These are phyloP conservation scores for Trichomonascaceae sp. DNA, from an alignment of 1,139 yeast species.

Conservation along the genomic window DNA sequence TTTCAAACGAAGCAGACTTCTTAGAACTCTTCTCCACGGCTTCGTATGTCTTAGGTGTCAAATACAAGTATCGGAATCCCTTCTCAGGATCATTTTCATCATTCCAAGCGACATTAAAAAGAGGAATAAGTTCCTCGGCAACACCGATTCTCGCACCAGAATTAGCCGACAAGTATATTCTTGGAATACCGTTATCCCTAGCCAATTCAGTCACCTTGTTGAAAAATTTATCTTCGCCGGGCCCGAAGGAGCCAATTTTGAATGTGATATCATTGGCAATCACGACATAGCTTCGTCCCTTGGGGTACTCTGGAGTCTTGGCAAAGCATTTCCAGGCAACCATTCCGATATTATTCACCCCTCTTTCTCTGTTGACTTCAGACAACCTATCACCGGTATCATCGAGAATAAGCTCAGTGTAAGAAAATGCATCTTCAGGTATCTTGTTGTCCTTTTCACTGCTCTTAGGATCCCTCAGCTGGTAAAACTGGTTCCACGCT, in stretches of 20 bases:
- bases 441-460: constrained; percentile 36
- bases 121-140: constrained; percentile 90
- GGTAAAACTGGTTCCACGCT: constrained; percentile 65
- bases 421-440: constrained; percentile 73
- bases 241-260: constrained; percentile 98
- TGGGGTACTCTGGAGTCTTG: constrained; percentile 95
- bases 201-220: constrained; percentile 90
- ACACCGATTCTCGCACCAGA: constrained; percentile 98
- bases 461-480: constrained; percentile 17
- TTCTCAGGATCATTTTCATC: constrained; percentile 65
- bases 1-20: constrained; percentile 63
- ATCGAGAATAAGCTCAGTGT: constrained; percentile 78
- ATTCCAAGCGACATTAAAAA: constrained; percentile 90
- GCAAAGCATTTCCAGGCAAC: constrained; percentile 90
- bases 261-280: constrained; percentile 96
- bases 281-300: constrained; percentile 86
- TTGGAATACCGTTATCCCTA: constrained; percentile 83
- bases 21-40: constrained; percentile 51
- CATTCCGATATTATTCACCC: constrained; percentile 94
- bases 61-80: constrained; percentile 86
- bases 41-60: constrained; percentile 62
- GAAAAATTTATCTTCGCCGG: constrained; percentile 90
- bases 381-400: constrained; percentile 63
- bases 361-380: constrained; percentile 91
- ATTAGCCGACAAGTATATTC: constrained; percentile 93